phyloP scores from a whole-genome alignment of 1,284 basidiomycete species.

The Tremellales sp. region DNA sequence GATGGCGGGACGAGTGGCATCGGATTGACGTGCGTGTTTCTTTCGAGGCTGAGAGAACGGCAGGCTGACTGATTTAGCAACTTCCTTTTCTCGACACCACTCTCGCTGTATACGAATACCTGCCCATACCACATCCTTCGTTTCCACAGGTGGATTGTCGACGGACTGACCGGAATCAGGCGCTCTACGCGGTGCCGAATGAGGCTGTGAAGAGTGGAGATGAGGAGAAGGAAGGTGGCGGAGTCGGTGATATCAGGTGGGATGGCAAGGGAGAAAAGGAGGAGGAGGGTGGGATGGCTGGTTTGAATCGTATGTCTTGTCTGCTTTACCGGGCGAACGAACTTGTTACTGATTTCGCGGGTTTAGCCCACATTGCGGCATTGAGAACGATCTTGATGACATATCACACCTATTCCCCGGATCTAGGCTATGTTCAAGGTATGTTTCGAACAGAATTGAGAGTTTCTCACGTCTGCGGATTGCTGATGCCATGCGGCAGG shows the following conservation, averaged over 20 bases:
- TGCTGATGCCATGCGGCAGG: constrained; percentile 74
- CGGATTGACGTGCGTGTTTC: constrained; percentile 47
- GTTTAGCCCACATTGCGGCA: constrained; percentile 43
- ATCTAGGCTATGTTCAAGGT: constrained; percentile 59
- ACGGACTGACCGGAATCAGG: constrained; percentile 88
- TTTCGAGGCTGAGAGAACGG: neutral
- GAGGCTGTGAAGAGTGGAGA: constrained; percentile 26
- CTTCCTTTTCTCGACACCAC: constrained; percentile 1
- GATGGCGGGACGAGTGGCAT: constrained; percentile 49
- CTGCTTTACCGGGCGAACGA: neutral
- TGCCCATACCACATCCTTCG: neutral
- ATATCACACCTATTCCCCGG: constrained; percentile 86
- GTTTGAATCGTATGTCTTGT: constrained; percentile 58
- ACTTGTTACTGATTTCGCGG: constrained; percentile 11
- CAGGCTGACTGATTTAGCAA: constrained; percentile 1
- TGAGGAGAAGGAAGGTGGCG: constrained; percentile 40
- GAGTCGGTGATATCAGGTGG: constrained; percentile 14
- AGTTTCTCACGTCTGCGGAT: neutral
- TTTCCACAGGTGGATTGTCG: constrained; percentile 81
- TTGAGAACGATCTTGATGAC: constrained; percentile 68
- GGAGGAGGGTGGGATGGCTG: constrained; percentile 72
- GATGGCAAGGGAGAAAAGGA: constrained; percentile 51
- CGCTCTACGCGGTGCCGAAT: constrained; percentile 65
- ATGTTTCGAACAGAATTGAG: constrained; percentile 5
- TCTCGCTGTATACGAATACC: neutral